These are phyloP conservation scores for Aspergillus candidus DNA, from an alignment of 2,329 filamentous ascomycete genomes.

Conservation along the genomic window DNA sequence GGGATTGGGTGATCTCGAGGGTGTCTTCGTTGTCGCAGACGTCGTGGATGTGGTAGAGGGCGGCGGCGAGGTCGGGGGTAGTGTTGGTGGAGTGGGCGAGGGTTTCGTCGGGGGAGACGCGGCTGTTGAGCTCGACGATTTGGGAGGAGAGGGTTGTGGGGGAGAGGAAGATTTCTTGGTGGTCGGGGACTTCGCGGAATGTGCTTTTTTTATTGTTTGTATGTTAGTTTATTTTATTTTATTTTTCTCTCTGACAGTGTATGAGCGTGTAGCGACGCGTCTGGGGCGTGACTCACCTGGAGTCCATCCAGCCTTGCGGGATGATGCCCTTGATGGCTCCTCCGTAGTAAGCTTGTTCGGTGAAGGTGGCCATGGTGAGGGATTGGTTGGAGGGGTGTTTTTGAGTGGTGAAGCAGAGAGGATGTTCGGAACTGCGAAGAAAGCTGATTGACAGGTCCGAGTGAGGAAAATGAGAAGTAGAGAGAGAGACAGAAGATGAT, in stretches of 20 bases:
- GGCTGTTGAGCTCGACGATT: slow-evolving; percentile 85
- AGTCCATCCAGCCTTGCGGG: slow-evolving; percentile 32
- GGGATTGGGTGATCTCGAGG: slow-evolving; percentile 62
- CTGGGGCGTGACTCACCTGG: slow-evolving; percentile 23
- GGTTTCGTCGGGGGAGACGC: slow-evolving; percentile 47
- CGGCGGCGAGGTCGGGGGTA: slow-evolving; percentile 6
- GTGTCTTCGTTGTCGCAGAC: slow-evolving; percentile 60
- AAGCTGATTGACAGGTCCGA: background rate
- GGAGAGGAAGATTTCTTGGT: slow-evolving; percentile 91
- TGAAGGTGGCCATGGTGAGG: slow-evolving; percentile 20
- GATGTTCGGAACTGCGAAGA: background rate
- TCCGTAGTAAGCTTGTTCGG: slow-evolving; percentile 29
- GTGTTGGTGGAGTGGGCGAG: slow-evolving; percentile 45
- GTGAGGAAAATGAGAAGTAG: no score
- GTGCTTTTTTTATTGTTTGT: slow-evolving; percentile 16
- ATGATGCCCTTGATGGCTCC: slow-evolving; percentile 29
- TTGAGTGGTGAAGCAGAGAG: background rate
- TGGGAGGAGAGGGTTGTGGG: slow-evolving; percentile 75
- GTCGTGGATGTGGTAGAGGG: slow-evolving; percentile 53
- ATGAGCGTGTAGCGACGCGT: background rate
- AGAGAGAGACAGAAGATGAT: no score
- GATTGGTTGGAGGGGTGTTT: background rate
- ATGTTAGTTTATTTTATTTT: slow-evolving; percentile 12
- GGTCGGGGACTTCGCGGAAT: slow-evolving; percentile 41
- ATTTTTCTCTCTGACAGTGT: no score